A percentile compares a stretch with the other conserved stretches of the same genome.
These are phyloP conservation scores for Candida cerambycidarum DNA, from an alignment of 805 yeast genomes.

Conservation along the genomic window DNA sequence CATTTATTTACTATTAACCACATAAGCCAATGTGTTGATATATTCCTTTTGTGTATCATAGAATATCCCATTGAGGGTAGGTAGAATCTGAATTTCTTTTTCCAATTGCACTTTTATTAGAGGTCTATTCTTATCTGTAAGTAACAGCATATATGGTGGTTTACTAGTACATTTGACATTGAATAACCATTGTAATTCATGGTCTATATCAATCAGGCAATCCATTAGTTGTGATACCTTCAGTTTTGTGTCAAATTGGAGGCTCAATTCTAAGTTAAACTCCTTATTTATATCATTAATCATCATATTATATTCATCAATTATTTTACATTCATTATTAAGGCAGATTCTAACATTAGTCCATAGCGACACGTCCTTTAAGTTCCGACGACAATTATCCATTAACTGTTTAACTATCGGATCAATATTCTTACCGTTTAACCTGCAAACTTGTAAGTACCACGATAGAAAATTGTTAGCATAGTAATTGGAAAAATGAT, in stretches of 20 bases:
- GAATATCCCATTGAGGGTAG: background rate
- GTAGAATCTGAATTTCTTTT: background rate
- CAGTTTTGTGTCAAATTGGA: background rate
- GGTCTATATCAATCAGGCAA: background rate
- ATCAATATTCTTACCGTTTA: background rate
- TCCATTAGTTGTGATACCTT: background rate
- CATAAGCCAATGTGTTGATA: background rate
- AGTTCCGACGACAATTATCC: constrained; percentile 14
- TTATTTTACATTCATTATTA: background rate
- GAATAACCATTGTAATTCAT: constrained; percentile 13
- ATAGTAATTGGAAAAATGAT: constrained; percentile 42
- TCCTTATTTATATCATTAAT: constrained; percentile 9
- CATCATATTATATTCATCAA: constrained; percentile 12
- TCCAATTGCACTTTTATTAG: background rate
- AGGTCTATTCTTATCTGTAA: background rate
- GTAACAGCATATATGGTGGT: constrained; percentile 15
- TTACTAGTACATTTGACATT: constrained; percentile 12
- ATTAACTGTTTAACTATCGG: constrained; percentile 8
- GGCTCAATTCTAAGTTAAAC: background rate
- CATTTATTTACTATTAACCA: background rate
- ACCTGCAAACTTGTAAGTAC: constrained; percentile 20
- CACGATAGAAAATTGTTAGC: constrained; percentile 35
- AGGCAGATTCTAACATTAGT: constrained; percentile 12
- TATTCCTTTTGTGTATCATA: constrained; percentile 2
- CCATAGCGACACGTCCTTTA: constrained; percentile 28